Percentiles rank a stretch among this genome's conserved stretches.
phyloP scores from a whole-genome alignment of 2,329 filamentous ascomycete genomes.

The Colletotrichum caudatum region DNA sequence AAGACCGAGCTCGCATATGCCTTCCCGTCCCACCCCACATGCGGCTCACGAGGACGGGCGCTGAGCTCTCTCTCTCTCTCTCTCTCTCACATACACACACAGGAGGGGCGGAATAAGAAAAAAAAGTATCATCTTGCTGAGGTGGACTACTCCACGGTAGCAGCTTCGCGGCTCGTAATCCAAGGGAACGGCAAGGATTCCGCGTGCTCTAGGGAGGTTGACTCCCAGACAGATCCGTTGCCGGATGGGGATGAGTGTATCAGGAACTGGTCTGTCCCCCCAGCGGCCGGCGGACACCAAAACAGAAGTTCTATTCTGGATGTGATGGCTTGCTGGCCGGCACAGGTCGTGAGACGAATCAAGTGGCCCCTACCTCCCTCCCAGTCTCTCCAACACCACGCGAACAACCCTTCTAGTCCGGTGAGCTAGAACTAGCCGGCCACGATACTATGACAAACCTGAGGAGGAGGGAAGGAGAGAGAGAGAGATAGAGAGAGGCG shows the following conservation, averaged over 20 bases:
- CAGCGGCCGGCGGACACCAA: neutral
- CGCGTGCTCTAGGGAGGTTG: no score
- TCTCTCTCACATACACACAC: no score
- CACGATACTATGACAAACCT: neutral
- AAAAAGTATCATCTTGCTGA: no score
- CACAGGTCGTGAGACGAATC: conserved; percentile 32
- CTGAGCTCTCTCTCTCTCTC: neutral
- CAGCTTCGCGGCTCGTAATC: neutral
- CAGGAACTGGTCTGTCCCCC: neutral
- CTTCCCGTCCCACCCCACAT: neutral
- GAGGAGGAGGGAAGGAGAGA: no score
- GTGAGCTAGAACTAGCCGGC: neutral
- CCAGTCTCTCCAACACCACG: neutral
- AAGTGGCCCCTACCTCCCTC: conserved; percentile 14
- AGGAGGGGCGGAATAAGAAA: no score
- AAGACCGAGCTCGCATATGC: conserved; percentile 20
- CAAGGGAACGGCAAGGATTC: neutral
- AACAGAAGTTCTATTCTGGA: neutral
- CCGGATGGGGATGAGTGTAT: neutral
- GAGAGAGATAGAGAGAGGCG: no score
- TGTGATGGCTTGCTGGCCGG: conserved; percentile 1
- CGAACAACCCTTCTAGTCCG: neutral
- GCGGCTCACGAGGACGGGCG: conserved; percentile 9
- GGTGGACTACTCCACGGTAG: neutral
- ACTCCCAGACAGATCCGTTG: neutral